Conservation (phyloP, 148 eudicot genomes). For the Suaeda aralocaspica region DNA sequence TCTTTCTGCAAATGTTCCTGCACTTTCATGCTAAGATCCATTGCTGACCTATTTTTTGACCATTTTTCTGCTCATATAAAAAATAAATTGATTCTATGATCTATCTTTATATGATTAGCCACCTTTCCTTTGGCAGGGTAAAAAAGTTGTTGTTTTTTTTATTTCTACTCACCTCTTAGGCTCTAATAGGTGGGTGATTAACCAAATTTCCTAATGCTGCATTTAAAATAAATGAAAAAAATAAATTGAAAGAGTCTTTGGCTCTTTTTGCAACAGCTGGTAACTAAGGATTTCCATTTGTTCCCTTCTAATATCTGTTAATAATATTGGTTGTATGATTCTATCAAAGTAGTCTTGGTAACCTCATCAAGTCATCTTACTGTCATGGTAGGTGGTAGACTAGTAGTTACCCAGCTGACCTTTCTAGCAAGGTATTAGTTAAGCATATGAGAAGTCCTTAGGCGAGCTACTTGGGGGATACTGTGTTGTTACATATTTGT, state of each 20-base stretch:
- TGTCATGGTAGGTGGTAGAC: background rate
- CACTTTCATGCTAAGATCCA: background rate
- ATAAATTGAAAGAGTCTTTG: no score
- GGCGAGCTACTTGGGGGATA: background rate
- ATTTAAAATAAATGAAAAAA: no score
- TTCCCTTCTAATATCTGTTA: background rate
- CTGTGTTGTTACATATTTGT: background rate
- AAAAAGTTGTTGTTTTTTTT: no score
- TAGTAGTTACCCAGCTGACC: background rate
- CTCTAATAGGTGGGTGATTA: no score
- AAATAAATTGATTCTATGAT: background rate
- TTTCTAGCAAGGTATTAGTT: background rate
- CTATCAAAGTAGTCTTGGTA: background rate
- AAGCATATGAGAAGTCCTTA: background rate
- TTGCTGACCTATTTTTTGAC: background rate
- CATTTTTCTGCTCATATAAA: background rate
- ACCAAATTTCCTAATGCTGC: background rate
- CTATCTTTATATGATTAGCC: background rate
- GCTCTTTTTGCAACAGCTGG: background rate
- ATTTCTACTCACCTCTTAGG: no score
- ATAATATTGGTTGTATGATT: background rate
- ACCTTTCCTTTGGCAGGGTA: no score
- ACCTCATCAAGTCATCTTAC: background rate
- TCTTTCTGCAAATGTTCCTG: no score
- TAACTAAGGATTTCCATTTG: background rate